Evolutionary conservation across 306 rosid species (phyloP).

Genomic region (Pyrus betulifolia): DNA sequence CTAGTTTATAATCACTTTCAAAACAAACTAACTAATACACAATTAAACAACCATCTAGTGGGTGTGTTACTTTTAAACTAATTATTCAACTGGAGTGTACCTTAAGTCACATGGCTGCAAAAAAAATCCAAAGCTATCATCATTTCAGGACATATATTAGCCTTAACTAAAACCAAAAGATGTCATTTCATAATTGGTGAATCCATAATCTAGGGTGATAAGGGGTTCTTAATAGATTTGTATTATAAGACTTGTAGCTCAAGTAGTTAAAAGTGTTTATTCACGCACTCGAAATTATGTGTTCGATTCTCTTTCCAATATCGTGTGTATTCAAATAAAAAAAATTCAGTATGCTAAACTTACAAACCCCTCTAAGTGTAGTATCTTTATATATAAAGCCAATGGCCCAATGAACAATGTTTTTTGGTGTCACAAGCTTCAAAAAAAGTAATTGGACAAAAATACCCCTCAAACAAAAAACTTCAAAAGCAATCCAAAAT

Average conservation of each 20-base stretch:
- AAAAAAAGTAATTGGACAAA: too few species aligned
- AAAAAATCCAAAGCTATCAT: conserved; percentile 30
- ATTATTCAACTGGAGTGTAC: conserved; percentile 48
- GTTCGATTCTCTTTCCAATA: neutral
- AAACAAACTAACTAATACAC: conserved; percentile 53
- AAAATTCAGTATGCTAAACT: neutral
- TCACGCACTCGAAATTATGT: too few species aligned
- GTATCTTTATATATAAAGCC: too few species aligned
- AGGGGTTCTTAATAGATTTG: conserved; percentile 1
- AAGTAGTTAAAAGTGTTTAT: too few species aligned
- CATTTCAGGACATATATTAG: conserved; percentile 22
- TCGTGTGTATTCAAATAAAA: too few species aligned
- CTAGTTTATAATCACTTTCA: conserved; percentile 42
- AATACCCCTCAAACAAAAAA: too few species aligned
- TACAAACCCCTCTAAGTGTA: neutral
- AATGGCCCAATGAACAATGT: too few species aligned
- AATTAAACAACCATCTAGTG: conserved; percentile 36
- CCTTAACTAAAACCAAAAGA: conserved; percentile 12
- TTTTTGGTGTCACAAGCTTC: too few species aligned
- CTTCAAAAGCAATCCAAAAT: too few species aligned
- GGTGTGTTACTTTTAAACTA: conserved; percentile 62
- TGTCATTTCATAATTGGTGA: neutral
- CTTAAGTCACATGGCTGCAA: conserved; percentile 56
- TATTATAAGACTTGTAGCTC: neutral
- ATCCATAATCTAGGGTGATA: neutral